A percentile compares a stretch with the other conserved stretches of the same genome.
These are phyloP conservation scores for Thelonectria olida DNA, from an alignment of 2,329 filamentous ascomycete genomes.

Conservation along the genomic window DNA sequence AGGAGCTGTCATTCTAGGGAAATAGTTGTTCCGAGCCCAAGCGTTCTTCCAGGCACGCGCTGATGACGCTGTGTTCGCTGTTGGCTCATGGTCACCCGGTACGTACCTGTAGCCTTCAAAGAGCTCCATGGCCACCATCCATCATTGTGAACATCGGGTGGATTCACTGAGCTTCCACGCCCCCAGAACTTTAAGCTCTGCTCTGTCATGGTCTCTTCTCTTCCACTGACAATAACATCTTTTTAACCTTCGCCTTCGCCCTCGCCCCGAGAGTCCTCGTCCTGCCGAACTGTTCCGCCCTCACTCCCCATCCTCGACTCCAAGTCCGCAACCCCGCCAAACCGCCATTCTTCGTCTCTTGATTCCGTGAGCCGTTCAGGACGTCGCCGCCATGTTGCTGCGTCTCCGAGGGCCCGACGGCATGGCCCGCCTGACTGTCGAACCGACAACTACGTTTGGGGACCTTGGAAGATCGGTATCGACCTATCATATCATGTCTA, in stretches of 20 bases:
- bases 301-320: no score
- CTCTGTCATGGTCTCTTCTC: no score
- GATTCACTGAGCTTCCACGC: conserved; percentile 32
- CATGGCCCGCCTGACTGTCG: conserved; percentile 85
- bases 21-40: no score
- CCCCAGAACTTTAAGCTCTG: no score
- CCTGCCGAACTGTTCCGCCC: no score
- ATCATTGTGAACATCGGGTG: conserved; percentile 11
- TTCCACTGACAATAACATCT: not conserved
- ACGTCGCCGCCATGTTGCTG: conserved; percentile 72
- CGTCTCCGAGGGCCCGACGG: conserved; percentile 92
- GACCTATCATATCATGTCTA: not conserved
- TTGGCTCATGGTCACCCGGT: not conserved
- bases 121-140: conserved; percentile 24
- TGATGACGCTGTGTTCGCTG: conserved; percentile 39
- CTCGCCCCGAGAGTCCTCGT: no score
- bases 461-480: conserved; percentile 64
- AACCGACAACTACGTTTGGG: conserved; percentile 77
- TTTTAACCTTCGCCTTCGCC: no score
- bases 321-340: no score
- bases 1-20: not conserved
- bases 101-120: conserved; percentile 13
- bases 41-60: conserved; percentile 34
- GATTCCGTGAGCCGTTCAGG: conserved; percentile 7
- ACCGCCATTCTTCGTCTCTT: not conserved